Percentiles rank a stretch among this genome's conserved stretches.
Conservation (phyloP, 2,329 filamentous ascomycete genomes). For the Neofusicoccum sp. region DNA sequence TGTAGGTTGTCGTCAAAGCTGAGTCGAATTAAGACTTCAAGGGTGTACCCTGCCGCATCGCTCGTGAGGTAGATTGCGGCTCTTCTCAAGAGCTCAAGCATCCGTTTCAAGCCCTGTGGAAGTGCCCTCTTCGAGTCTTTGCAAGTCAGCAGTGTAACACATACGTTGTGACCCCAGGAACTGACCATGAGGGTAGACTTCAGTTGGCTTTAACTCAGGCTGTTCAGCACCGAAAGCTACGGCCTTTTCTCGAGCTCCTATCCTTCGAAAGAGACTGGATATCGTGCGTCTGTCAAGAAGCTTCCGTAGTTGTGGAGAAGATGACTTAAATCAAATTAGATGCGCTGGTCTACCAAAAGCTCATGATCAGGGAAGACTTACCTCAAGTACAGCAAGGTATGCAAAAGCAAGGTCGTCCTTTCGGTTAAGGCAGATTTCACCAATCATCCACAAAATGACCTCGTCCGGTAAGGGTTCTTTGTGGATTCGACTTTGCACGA, state of each 20-base stretch:
- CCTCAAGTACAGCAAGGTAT: slow-evolving; percentile 33
- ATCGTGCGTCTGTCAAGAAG: background rate
- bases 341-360: slow-evolving; percentile 20
- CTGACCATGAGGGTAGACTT: slow-evolving; percentile 1
- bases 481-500: slow-evolving; percentile 40
- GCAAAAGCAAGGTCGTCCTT: slow-evolving; percentile 37
- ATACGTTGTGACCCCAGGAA: background rate
- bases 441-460: slow-evolving; percentile 44
- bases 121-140: slow-evolving; percentile 19
- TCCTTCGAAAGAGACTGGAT: background rate
- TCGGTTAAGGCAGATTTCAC: slow-evolving; percentile 29
- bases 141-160: background rate
- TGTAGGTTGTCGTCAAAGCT: slow-evolving; percentile 18
- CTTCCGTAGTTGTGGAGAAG: slow-evolving; percentile 2
- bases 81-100: slow-evolving; percentile 26
- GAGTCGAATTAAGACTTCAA: slow-evolving; percentile 16
- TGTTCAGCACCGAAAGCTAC: background rate
- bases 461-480: slow-evolving; percentile 37
- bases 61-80: slow-evolving; percentile 22
- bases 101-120: slow-evolving; percentile 26
- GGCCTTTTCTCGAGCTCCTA: background rate
- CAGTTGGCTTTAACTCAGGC: background rate
- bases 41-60: background rate
- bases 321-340: background rate
- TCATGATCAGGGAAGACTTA: slow-evolving; percentile 19